Conservation (phyloP, 306 rosid species). For the Spatholobus suberectus region DNA sequence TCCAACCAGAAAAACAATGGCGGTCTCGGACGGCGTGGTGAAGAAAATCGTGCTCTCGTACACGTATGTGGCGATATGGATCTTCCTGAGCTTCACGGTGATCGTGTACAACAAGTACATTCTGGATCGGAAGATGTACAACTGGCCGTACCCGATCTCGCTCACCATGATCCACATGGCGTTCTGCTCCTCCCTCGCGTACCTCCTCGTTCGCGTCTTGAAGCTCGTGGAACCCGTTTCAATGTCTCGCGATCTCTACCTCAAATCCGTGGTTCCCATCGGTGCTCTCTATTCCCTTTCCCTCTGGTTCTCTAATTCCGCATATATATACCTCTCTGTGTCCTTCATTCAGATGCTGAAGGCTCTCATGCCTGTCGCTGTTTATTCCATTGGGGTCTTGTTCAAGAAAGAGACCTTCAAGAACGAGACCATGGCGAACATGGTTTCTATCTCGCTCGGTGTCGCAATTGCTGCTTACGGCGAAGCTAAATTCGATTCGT, state of each 20-base stretch:
- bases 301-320: conserved; percentile 93
- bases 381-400: conserved; percentile 76
- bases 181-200: conserved; percentile 88
- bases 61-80: conserved; percentile 86
- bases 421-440: conserved; percentile 77
- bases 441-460: conserved; percentile 87
- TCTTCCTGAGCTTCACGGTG: conserved; percentile 94
- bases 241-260: conserved; percentile 84
- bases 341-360: conserved; percentile 97
- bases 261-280: conserved; percentile 87
- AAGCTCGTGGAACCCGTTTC: conserved; percentile 89
- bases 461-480: conserved; percentile 94
- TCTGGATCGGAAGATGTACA: conserved; percentile 89
- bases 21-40: conserved; percentile 75
- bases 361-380: conserved; percentile 97
- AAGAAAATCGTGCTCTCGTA: conserved; percentile 86
- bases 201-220: conserved; percentile 78
- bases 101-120: conserved; percentile 98
- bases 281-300: conserved; percentile 96
- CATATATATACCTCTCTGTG: conserved; percentile 85
- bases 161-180: conserved; percentile 99
- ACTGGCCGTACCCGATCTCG: conserved; percentile 94
- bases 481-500: conserved; percentile 73
- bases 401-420: conserved; percentile 75
- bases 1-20: conserved; percentile 51